Conservation (phyloP, 106 monocot species). For the Acanthochlamys bracteata region DNA sequence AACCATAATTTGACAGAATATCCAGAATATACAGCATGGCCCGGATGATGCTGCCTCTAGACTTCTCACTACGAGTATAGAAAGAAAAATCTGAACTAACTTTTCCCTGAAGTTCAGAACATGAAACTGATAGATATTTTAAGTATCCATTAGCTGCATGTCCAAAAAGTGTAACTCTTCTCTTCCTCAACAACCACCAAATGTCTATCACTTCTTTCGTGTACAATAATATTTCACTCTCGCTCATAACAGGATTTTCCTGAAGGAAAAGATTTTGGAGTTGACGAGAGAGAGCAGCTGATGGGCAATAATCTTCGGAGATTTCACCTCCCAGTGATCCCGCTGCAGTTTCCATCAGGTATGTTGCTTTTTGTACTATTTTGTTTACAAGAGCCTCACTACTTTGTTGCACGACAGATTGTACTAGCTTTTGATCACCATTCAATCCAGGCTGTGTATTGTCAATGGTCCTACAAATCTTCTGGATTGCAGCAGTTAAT, state of each 20-base stretch:
- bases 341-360: constrained; percentile 59
- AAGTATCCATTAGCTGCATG: constrained; percentile 86
- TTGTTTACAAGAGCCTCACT: constrained; percentile 32
- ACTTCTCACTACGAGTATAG: constrained; percentile 38
- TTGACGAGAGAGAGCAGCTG: constrained; percentile 47
- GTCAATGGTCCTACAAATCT: constrained; percentile 23
- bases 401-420: neutral
- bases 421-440: constrained; percentile 12
- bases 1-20: constrained; percentile 80
- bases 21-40: constrained; percentile 71
- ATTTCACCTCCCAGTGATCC: constrained; percentile 52
- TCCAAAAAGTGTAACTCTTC: constrained; percentile 85
- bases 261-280: constrained; percentile 41
- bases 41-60: constrained; percentile 42
- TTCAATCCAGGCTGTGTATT: constrained; percentile 1
- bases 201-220: constrained; percentile 55
- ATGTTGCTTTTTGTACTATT: constrained; percentile 41
- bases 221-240: constrained; percentile 21
- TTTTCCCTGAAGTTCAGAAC: constrained; percentile 28
- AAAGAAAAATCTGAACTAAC: constrained; percentile 8
- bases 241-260: constrained; percentile 16
- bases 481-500: constrained; percentile 39
- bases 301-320: constrained; percentile 43
- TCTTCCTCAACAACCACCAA: constrained; percentile 66
- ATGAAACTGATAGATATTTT: constrained; percentile 73